phyloP scores from a whole-genome alignment of 331 rosid genomes.

The Stylosanthes scabra region DNA sequence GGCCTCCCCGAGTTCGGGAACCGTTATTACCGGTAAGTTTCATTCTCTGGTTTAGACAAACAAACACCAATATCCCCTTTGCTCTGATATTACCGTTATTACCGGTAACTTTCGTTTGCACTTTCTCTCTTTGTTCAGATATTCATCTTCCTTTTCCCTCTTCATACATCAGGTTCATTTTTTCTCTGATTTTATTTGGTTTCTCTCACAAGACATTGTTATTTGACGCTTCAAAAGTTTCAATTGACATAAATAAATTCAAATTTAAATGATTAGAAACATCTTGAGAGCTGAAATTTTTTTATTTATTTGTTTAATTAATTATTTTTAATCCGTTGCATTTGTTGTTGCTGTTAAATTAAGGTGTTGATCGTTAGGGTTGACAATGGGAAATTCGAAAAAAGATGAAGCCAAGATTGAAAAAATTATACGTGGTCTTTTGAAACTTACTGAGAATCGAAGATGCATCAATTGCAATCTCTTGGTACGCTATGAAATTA shows the following conservation, averaged over 20 bases:
- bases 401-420: conserved; percentile 81
- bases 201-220: not conserved
- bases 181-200: no score
- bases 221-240: not conserved
- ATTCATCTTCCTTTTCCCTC: not conserved
- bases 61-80: conserved; percentile 19
- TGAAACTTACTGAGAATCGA: conserved; percentile 76
- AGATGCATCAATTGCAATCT: conserved; percentile 90
- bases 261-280: not conserved
- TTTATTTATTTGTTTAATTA: not conserved
- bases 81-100: not conserved
- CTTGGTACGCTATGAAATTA: conserved; percentile 57
- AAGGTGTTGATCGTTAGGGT: conserved; percentile 41
- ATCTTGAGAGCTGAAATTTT: not conserved
- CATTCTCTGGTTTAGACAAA: conserved; percentile 32
- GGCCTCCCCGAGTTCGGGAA: conserved; percentile 18
- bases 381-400: conserved; percentile 56
- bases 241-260: not conserved
- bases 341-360: not conserved
- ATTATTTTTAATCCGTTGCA: no score
- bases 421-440: conserved; percentile 67
- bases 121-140: not conserved
- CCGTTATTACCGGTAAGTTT: conserved; percentile 49
- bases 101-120: not conserved
- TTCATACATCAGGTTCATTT: not conserved